Evolutionary conservation across 2,329 filamentous ascomycete species (phyloP).

Genomic region (Colletotrichum eleusines): DNA sequence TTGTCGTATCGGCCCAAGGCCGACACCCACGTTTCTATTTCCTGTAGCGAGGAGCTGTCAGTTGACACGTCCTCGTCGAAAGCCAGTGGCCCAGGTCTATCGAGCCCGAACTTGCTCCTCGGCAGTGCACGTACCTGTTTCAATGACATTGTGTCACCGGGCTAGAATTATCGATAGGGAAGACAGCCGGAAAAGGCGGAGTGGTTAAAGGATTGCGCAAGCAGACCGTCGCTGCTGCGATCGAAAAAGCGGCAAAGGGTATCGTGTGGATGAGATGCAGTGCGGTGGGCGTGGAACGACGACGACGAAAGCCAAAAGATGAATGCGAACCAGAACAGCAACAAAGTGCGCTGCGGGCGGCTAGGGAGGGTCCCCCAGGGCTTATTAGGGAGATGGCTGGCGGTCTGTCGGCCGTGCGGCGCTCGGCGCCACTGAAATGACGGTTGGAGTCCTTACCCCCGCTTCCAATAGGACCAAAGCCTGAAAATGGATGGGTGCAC

Average conservation of each 20-base stretch:
- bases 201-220: constrained; percentile 8
- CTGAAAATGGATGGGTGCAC: constrained; percentile 33
- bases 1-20: constrained; percentile 94
- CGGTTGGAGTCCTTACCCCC: constrained; percentile 43
- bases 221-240: constrained; percentile 36
- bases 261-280: constrained; percentile 28
- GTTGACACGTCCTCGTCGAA: not conserved
- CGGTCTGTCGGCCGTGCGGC: constrained; percentile 40
- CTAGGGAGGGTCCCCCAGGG: constrained; percentile 42
- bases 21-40: constrained; percentile 98
- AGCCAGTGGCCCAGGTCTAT: not conserved
- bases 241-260: constrained; percentile 17
- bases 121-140: constrained; percentile 64
- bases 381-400: constrained; percentile 41
- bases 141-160: constrained; percentile 63
- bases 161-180: constrained; percentile 2
- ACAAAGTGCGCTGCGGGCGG: constrained; percentile 30
- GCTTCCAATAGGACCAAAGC: constrained; percentile 32
- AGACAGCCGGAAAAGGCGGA: not conserved
- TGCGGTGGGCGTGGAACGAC: not conserved
- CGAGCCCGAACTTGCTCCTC: not conserved
- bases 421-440: constrained; percentile 42
- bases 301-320: constrained; percentile 35
- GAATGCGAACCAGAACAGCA: constrained; percentile 24
- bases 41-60: constrained; percentile 62